Evolutionary conservation across 129 eudicot species (phyloP), one percentile per base, ranked within the genome.

Genomic region (Arctium minus): DNA sequence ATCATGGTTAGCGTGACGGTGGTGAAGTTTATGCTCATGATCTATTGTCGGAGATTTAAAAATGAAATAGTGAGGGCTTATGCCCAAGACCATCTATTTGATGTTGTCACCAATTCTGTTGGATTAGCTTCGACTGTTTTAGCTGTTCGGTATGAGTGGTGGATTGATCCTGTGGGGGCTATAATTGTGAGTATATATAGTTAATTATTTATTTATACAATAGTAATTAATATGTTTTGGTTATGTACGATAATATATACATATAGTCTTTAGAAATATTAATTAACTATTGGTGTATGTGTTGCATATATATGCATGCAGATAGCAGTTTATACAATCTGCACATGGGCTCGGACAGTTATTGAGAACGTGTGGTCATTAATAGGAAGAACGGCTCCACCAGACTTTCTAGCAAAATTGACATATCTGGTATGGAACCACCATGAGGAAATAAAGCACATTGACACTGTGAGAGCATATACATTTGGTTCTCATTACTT

Each of bases 121-220:
- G 99, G 97, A 36, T 82, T 95, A 73, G 91, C 73, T 72, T 77
- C 98, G 29, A 92, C 98, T 22, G 88, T 93, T 70, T 86, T 95
- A 60, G 97, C 98, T 9, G 80, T 95, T 46, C 92, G 80, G 6
- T 92, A 38, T 87, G 50, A 72, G 80, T 95, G 98, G 98, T 95
- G 98, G 98, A 95, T 95, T 72, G 98, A 95, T 91, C 98, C 98
- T 1, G 31, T 88, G 1, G 98, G 98, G 22, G 98, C 98, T 72
- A 93, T 95, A 40, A 53, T 90, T 5, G 98, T 94, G 50, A 90
- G 98, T 81, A 82, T 70, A 42, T 9, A 70, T 5, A 75, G 40
- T 68, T 12, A 17, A 32, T 6, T 13, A 46, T 44, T 6, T 44
- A 44, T 8, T 6, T 8, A 37, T 44, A 44, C 1, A 1, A 4